Evolutionary conservation across 2,329 filamentous ascomycete species (phyloP).

Genomic region (Esteya vermicola): DNA sequence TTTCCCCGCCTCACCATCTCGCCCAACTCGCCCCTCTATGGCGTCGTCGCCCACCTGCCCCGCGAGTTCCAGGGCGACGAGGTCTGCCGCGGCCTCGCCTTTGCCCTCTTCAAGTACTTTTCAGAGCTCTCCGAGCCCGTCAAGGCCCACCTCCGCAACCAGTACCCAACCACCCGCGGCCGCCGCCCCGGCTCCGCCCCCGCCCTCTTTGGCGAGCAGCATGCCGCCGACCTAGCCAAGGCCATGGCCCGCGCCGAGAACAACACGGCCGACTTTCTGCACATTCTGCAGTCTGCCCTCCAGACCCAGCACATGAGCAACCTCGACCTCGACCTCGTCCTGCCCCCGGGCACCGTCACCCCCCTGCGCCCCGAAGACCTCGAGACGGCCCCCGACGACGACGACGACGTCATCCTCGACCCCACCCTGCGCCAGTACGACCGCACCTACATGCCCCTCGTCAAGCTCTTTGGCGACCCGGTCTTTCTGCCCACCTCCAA

Average conservation of each 20-base stretch:
- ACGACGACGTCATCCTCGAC: constrained; percentile 53
- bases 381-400: constrained; percentile 38
- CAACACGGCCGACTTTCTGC: constrained; percentile 54
- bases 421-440: constrained; percentile 58
- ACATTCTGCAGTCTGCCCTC: constrained; percentile 59
- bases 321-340: constrained; percentile 73
- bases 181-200: constrained; percentile 50
- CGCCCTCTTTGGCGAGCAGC: constrained; percentile 72
- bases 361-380: constrained; percentile 45
- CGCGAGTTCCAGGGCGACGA: constrained; percentile 94
- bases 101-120: constrained; percentile 91
- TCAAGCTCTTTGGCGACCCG: constrained; percentile 69
- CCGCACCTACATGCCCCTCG: constrained; percentile 52
- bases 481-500: constrained; percentile 79
- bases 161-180: constrained; percentile 36
- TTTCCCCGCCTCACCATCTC: constrained; percentile 88
- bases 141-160: constrained; percentile 53
- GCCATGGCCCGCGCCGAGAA: constrained; percentile 74
- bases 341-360: constrained; percentile 66
- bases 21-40: constrained; percentile 81
- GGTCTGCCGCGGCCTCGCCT: constrained; percentile 77
- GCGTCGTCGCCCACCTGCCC: constrained; percentile 77
- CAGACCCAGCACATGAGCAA: constrained; percentile 73
- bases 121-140: constrained; percentile 66
- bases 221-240: constrained; percentile 81